Conservation (phyloP, 805 yeast genomes). For the Candida maesae region DNA sequence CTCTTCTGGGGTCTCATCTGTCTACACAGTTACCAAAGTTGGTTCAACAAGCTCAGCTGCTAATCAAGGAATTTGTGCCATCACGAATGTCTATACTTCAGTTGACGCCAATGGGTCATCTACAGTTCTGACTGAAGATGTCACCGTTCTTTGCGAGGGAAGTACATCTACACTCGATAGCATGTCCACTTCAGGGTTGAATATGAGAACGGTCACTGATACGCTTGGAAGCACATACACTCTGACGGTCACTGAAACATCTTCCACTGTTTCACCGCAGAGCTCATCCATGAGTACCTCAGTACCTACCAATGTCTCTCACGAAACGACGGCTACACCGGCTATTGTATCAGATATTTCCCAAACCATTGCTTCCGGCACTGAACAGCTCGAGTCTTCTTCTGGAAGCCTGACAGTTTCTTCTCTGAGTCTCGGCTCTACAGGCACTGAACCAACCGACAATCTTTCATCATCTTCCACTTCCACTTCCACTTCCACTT, state of each 20-base stretch:
- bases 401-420: too few species aligned
- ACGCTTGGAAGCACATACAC: constrained; percentile 8
- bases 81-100: constrained; percentile 10
- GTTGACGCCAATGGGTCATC: constrained; percentile 8
- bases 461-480: too few species aligned
- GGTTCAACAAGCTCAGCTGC: constrained; percentile 13
- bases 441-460: too few species aligned
- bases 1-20: constrained; percentile 6
- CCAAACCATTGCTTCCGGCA: too few species aligned
- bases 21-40: constrained; percentile 10
- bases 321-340: background rate
- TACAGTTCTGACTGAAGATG: constrained; percentile 3
- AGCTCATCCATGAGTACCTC: too few species aligned
- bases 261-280: constrained; percentile 1
- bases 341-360: background rate
- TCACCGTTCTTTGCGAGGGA: constrained; percentile 14
- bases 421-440: too few species aligned
- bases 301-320: background rate
- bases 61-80: constrained; percentile 16
- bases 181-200: constrained; percentile 6
- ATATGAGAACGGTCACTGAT: constrained; percentile 12
- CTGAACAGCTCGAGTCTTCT: too few species aligned
- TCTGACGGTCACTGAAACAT: constrained; percentile 3
- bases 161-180: background rate
- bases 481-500: background rate